These are phyloP conservation scores for Xylaria sp. DNA, from an alignment of 2,329 filamentous ascomycete genomes.

Conservation along the genomic window DNA sequence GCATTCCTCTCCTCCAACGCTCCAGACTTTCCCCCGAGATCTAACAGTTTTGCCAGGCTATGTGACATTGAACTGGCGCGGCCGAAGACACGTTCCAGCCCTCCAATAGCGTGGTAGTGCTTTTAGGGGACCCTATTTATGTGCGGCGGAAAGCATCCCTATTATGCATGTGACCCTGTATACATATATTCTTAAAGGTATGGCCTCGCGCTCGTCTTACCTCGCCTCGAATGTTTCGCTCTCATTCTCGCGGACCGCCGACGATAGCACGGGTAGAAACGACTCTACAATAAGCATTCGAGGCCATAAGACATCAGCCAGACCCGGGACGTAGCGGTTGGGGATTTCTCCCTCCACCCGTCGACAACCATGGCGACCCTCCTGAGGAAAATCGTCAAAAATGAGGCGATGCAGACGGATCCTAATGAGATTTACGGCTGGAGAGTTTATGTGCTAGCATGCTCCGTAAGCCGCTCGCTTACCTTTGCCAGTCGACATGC, in stretches of 20 bases:
- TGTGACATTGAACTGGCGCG: conserved; percentile 7
- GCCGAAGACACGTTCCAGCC: background rate
- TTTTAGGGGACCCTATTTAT: conserved; percentile 3
- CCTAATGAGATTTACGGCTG: conserved; percentile 71
- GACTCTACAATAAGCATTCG: conserved; percentile 3
- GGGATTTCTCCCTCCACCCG: conserved; percentile 13
- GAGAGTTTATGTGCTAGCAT: conserved; percentile 67
- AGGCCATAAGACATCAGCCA: background rate
- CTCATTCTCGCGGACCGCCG: conserved; percentile 13
- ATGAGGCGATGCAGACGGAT: conserved; percentile 67
- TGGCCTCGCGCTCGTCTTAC: conserved; percentile 16
- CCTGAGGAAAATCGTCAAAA: conserved; percentile 51
- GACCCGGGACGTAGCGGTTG: conserved; percentile 6
- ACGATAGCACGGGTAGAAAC: conserved; percentile 6
- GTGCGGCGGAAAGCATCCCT: background rate
- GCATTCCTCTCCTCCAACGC: conserved; percentile 3
- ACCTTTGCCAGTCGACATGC: background rate
- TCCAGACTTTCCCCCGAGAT: conserved; percentile 22
- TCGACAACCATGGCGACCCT: conserved; percentile 30
- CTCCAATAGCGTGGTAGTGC: conserved; percentile 19
- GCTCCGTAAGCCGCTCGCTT: conserved; percentile 47
- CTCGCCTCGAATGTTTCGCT: background rate
- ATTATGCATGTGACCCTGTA: background rate
- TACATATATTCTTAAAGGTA: conserved; percentile 21
- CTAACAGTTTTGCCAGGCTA: conserved; percentile 17